Base-by-base conservation (phyloP, 768 basidiomycete species). In the Calocybe cyanea region DNA sequence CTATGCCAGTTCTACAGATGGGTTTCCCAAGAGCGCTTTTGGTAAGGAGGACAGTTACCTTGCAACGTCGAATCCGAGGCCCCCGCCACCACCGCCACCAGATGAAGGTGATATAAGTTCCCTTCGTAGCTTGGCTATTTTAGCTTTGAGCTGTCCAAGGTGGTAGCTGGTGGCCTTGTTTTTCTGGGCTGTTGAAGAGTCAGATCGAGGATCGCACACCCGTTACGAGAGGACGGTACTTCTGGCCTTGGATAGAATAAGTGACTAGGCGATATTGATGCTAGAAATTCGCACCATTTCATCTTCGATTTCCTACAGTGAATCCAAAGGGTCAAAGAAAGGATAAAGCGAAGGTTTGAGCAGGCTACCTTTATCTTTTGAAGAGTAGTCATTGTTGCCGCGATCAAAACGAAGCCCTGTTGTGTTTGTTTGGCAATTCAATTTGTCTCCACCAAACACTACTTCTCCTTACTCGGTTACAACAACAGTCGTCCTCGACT, bases 151-250 rank as follows among this genome's bases (percentile, higher is more conserved):
- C 71, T 94, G 91, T 43, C 94, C 94, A 49, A 96, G 70, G 72
- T 95, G 93, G 66, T 94, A 94, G 71, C 90, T 92, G 55, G 89
- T 92, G 71, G 89, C 89, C 81, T 92, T 92, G 68, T 92, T 92
- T 67, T 92, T 92, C 76, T 92, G 90, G 61, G 90, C 90, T 92
- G 65, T n/a, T 18, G n/a, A 55, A 28, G 25, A 28, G 11, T 5
- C 11, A 28, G 11, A 41, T 40, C 18, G 37, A 23, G 18, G 46
- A 36, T 50, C 60, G 43, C 62, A 50, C 40, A 45, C 39, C 43
- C 41, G 38, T 42, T 41, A 15, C 14, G 21, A 42, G 21, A 13
- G 41, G 35, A 44, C 41, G 76, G 61, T 75, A 90, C 87, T 93
- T 78, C 78, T 92, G 63, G 85, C 78, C 87, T 92, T 63, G 46